These are phyloP conservation scores for Coniferiporia weirii DNA, from an alignment of 1,284 basidiomycete genomes.

Conservation along the genomic window DNA sequence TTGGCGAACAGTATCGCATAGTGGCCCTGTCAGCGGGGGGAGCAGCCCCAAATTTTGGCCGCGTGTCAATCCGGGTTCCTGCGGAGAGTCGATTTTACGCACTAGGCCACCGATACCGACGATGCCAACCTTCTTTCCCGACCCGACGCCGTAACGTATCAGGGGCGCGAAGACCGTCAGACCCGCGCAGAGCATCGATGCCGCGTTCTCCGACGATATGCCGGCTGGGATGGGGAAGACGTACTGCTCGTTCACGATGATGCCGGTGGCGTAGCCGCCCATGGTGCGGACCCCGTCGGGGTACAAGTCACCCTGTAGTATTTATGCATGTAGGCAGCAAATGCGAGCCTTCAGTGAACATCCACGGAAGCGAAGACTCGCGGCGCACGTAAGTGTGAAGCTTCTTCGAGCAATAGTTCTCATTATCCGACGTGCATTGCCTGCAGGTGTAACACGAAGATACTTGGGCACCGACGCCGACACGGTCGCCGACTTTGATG, in stretches of 20 bases:
- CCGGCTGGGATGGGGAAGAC: constrained; percentile 65
- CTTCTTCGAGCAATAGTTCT: constrained; percentile 44
- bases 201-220: constrained; percentile 46
- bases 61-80: constrained; percentile 25
- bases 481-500: constrained; percentile 58
- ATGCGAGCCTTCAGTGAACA: background rate
- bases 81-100: background rate
- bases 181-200: constrained; percentile 58
- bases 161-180: constrained; percentile 66
- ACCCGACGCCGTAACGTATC: constrained; percentile 52
- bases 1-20: constrained; percentile 44
- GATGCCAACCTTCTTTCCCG: constrained; percentile 64
- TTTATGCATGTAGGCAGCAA: background rate
- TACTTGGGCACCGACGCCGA: constrained; percentile 61
- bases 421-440: constrained; percentile 49
- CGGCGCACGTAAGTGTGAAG: constrained; percentile 31
- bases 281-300: constrained; percentile 48
- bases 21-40: constrained; percentile 29
- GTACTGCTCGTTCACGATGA: constrained; percentile 63
- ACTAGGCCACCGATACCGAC: constrained; percentile 54
- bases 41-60: constrained; percentile 19
- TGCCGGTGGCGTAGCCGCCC: constrained; percentile 62
- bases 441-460: constrained; percentile 47
- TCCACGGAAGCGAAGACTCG: constrained; percentile 29
- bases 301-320: constrained; percentile 40